Base-by-base conservation (phyloP, 495 filamentous ascomycete genomes). In the Aspergillus affinis region DNA sequence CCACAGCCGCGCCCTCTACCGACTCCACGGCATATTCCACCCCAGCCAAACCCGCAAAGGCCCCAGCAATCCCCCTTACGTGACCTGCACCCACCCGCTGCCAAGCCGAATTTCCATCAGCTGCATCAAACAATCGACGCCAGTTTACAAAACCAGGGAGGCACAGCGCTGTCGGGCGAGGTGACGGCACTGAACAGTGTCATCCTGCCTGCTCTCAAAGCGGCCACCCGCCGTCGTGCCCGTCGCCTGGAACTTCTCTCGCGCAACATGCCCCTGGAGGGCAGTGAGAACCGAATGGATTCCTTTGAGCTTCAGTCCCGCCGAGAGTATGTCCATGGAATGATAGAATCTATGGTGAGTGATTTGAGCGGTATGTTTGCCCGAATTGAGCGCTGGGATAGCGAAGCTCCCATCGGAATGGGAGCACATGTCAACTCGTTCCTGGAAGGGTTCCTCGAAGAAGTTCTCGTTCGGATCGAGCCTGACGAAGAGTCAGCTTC, bases 391-490 rank as follows among this genome's bases (percentile, higher is more conserved):
- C 82, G 86, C 48, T 89, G 85, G 73, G 94, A 98, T 70, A 86
- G 84, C 68, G 84, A 85, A 49, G 87, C 88, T 54, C 88, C 90
- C 6, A 91, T 98, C 2, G 89, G 90, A 0, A 96, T 98, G 94
- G 93, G 91, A 5, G 88, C 88, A 44, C 92, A 90, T 13, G 90
- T 97, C 18, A 83, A 85, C 50, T 88, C 87, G 0, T 94, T 97
- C 62, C 75, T 98, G 30, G 94, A 98, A 72, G 93, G 90, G 2
- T 85, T 97, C 61, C 78, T 98, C 30, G 94, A 98, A 77, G 94
- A 98, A 78, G 85, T 98, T 17, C 80, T 98, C n/a, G 91, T 96
- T 7, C 78, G 94, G 36, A 89, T 98, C 32, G 93, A 97, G 72
- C 88, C 90, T 8, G 89, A 92, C 69, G 90, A 91, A 63, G 87